Conservation (phyloP, 495 filamentous ascomycete genomes). For the Hypoxylon cercidicola region DNA sequence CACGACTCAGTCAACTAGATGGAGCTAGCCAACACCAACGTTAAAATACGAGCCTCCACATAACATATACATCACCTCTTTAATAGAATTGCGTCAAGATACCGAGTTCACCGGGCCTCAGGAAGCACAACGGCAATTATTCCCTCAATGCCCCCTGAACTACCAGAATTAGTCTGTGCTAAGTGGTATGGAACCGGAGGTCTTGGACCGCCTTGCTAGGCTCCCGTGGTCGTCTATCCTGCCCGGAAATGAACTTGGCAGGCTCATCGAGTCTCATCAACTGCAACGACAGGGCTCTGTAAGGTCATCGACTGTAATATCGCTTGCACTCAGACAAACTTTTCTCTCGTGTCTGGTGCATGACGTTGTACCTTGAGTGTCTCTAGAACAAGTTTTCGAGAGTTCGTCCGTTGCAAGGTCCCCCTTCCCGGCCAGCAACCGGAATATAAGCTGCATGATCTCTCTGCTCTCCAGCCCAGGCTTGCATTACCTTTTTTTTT, state of each 20-base stretch:
- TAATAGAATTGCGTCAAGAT: conserved; percentile 23
- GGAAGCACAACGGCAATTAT: neutral
- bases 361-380: conserved; percentile 24
- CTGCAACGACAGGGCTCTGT: neutral
- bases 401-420: conserved; percentile 15
- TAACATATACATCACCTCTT: conserved; percentile 33
- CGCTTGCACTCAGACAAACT: conserved; percentile 1
- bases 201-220: conserved; percentile 7
- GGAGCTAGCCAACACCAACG: conserved; percentile 22
- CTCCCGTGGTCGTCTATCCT: neutral
- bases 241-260: neutral
- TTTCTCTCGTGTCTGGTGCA: conserved; percentile 8
- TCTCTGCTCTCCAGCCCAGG: conserved; percentile 16
- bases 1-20: conserved; percentile 16
- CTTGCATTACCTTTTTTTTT: conserved; percentile 4
- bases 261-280: conserved; percentile 1
- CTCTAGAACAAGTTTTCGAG: conserved; percentile 24
- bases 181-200: neutral
- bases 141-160: neutral
- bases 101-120: neutral
- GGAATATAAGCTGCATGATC: conserved; percentile 31
- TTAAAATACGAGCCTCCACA: conserved; percentile 33
- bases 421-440: conserved; percentile 1
- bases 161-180: neutral
- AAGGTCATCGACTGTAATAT: conserved; percentile 1